Conservation (phyloP, 2,329 filamentous ascomycete genomes). For the Beauveria medogensis region DNA sequence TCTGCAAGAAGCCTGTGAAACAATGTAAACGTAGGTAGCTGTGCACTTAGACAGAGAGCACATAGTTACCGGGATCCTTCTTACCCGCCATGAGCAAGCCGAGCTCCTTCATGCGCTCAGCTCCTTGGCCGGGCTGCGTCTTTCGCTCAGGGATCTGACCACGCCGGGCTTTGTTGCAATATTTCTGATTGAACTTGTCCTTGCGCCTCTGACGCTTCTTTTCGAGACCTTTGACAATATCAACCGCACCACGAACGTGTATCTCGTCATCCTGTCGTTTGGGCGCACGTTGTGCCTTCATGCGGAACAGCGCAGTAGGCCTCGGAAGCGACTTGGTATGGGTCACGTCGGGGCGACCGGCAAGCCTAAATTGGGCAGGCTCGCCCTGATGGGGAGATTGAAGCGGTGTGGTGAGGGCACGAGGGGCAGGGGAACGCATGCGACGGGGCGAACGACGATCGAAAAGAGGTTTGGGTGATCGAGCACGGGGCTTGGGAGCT, state of each 20-base stretch:
- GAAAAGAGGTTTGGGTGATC: constrained; percentile 48
- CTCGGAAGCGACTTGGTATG: constrained; percentile 84
- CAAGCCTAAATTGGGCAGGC: constrained; percentile 29
- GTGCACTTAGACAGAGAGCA: constrained; percentile 57
- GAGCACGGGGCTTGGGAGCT: constrained; percentile 27
- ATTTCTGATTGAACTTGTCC: constrained; percentile 86
- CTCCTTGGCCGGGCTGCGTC: constrained; percentile 75
- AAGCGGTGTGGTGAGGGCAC: constrained; percentile 25
- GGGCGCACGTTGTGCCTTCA: constrained; percentile 34
- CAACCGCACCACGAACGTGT: constrained; percentile 85
- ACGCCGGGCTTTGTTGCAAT: constrained; percentile 75
- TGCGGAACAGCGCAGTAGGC: constrained; percentile 60
- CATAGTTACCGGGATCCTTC: constrained; percentile 64
- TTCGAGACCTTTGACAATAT: constrained; percentile 94
- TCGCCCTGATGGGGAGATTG: constrained; percentile 32
- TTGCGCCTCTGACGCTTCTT: constrained; percentile 86
- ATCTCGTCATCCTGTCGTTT: constrained; percentile 36
- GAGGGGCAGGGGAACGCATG: constrained; percentile 62
- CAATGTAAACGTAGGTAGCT: constrained; percentile 4
- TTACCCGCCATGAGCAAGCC: constrained; percentile 84
- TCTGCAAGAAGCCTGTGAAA: neutral
- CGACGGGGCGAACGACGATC: constrained; percentile 63
- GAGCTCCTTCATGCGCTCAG: constrained; percentile 76
- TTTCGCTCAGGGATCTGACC: constrained; percentile 53
- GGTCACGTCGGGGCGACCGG: constrained; percentile 57